phyloP scores from a whole-genome alignment of 768 basidiomycete genomes.

The Clathrus columnatus region DNA sequence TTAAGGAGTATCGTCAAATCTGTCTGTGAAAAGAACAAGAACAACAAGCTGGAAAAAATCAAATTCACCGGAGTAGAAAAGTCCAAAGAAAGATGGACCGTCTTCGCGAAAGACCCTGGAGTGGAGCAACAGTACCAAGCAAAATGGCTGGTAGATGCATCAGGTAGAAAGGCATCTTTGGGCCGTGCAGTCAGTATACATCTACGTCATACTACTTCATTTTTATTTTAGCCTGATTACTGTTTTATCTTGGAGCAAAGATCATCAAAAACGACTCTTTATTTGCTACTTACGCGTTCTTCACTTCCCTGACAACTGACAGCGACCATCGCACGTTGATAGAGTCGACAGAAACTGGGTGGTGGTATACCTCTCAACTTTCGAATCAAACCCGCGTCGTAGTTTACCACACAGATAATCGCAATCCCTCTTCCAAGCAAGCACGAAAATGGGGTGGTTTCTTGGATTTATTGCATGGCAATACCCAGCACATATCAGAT shows the following conservation, averaged over 20 bases:
- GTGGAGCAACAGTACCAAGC: slow-evolving; percentile 10
- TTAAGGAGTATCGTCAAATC: slow-evolving; percentile 16
- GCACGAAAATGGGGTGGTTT: too few species aligned
- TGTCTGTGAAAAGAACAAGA: slow-evolving; percentile 1
- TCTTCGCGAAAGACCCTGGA: slow-evolving; percentile 5
- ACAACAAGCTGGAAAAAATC: slow-evolving; percentile 10
- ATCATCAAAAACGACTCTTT: too few species aligned
- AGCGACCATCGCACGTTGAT: too few species aligned
- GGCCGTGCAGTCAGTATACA: slow-evolving; percentile 24
- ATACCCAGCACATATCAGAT: slow-evolving; percentile 19
- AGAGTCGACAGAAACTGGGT: too few species aligned
- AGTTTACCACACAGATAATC: too few species aligned
- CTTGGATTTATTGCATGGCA: slow-evolving; percentile 20
- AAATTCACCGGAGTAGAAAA: slow-evolving; percentile 10
- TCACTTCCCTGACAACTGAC: too few species aligned
- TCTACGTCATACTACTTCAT: background rate
- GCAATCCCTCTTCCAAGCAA: too few species aligned
- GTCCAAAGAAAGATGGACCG: slow-evolving; percentile 5
- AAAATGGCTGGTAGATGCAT: slow-evolving; percentile 28
- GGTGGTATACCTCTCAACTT: too few species aligned
- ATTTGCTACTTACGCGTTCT: too few species aligned
- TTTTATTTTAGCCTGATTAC: background rate
- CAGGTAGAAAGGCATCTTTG: slow-evolving; percentile 27
- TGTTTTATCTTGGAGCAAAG: slow-evolving; percentile 2
- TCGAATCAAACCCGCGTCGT: too few species aligned